A percentile compares a stretch with the other conserved stretches of the same genome.
phyloP scores from a whole-genome alignment of 495 filamentous ascomycete genomes.

The Xylaria grammica region DNA sequence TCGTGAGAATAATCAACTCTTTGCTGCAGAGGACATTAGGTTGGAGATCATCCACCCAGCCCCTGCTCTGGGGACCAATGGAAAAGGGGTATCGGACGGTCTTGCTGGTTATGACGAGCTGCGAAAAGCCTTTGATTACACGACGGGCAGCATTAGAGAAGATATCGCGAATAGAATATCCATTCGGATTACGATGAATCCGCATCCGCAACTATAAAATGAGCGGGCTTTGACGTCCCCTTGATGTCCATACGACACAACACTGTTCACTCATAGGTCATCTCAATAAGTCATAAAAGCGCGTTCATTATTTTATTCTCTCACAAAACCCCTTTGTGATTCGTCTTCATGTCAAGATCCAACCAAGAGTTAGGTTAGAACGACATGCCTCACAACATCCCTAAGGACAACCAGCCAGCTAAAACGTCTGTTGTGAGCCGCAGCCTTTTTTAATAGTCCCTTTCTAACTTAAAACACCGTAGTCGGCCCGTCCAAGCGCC shows the following conservation, averaged over 20 bases:
- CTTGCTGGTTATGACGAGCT: conserved; percentile 22
- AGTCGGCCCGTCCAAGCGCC: conserved; percentile 25
- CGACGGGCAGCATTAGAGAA: conserved; percentile 15
- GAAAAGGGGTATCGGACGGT: conserved; percentile 1
- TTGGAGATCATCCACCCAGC: conserved; percentile 19
- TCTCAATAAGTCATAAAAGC: conserved; percentile 11
- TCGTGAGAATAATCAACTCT: conserved; percentile 21
- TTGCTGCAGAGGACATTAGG: conserved; percentile 13
- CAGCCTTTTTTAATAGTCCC: background rate
- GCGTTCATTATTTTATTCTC: conserved; percentile 15
- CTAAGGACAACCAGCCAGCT: conserved; percentile 24
- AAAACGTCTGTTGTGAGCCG: conserved; percentile 31
- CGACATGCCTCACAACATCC: conserved; percentile 36
- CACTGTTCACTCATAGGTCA: conserved; percentile 15
- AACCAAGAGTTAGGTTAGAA: background rate
- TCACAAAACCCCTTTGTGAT: conserved; percentile 2
- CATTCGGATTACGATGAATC: conserved; percentile 1
- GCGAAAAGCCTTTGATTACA: conserved; percentile 22
- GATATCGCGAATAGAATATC: background rate
- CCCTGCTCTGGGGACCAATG: conserved; percentile 21
- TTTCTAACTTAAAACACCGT: conserved; percentile 28
- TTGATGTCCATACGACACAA: conserved; percentile 10
- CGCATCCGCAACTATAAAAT: conserved; percentile 22
- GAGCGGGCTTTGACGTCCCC: background rate
- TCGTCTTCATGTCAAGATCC: conserved; percentile 1